Base-by-base conservation (phyloP, 2,329 filamentous ascomycete genomes). In the Thelonectria rubi region DNA sequence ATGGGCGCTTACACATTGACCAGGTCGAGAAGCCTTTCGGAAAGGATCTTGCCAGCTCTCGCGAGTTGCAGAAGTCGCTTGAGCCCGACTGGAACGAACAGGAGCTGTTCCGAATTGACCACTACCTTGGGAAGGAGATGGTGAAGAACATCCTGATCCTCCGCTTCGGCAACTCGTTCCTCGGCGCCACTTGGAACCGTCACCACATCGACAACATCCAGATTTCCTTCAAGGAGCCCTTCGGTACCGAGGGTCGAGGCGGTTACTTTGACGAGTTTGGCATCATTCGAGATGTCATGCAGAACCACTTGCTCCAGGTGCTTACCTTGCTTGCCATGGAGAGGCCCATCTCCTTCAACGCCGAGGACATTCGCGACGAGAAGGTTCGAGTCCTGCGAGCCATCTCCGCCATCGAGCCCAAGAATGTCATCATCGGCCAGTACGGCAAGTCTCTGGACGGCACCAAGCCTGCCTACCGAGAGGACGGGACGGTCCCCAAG, bases 111-210 rank as follows among this genome's bases (percentile, higher is more conserved):
- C 93, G 95, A 76, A 99, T 99, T 74, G 95, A 99, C 79, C 95
- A 99, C 83, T 99, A 99, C 80, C 88, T 99, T 49, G 96, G 96
- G 74, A 99, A 99, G 86, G 95, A 99, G 82, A 99, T 99, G 95
- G 95, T 99, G 74, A 99, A 99, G 89, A 99, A 99, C 82, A 96
- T 99, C 71, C 86, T 99, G 69, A 97, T 99, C 72, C 87, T 99
- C 69, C 88, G 96, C 76, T 99, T 99, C 77, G 96, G 95, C 72
- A 99, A 99, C 84, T 94, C 97, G 70, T 99, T 99, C 86, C 92
- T 99, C 72, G 94, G 94, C 69, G 94, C 95, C 45, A 99, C 94
- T 62, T 99, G 95, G 95, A 99, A 98, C 85, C 89, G 95, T 71
- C 94, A 97, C 79, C 94, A 98, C 85, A 99, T 99, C 82, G 95